A percentile compares a stretch with the other conserved stretches of the same genome.
Conservation (phyloP, 2,329 filamentous ascomycete species). For the Leptographium lundbergii region DNA sequence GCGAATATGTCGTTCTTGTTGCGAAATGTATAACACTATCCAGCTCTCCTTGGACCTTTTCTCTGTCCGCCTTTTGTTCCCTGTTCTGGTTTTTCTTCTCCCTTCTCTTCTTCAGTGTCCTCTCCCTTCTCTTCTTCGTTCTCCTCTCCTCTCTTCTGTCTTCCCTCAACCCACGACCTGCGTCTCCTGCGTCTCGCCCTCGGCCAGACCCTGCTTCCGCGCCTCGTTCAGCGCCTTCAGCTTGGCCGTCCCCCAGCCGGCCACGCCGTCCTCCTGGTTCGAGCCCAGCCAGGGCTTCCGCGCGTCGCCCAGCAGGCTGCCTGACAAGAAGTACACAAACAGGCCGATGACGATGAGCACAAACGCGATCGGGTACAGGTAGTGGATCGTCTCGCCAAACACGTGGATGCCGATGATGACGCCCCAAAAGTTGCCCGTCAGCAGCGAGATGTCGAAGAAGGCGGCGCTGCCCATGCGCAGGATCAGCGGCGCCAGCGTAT, state of each 20-base stretch:
- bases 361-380: conserved; percentile 91
- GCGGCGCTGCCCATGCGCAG: conserved; percentile 83
- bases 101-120: too few relatives aligned
- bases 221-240: conserved; percentile 54
- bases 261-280: conserved; percentile 70
- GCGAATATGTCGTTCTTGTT: too few relatives aligned
- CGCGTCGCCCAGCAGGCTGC: conserved; percentile 70
- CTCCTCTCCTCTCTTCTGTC: background rate
- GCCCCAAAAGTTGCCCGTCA: conserved; percentile 96
- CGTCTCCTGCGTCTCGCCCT: background rate
- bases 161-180: background rate
- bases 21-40: too few relatives aligned
- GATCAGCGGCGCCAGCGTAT: conserved; percentile 73
- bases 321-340: conserved; percentile 75
- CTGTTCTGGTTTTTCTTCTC: too few relatives aligned
- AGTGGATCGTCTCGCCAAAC: conserved; percentile 70
- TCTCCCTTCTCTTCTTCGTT: too few relatives aligned
- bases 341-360: conserved; percentile 81
- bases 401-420: conserved; percentile 83
- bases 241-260: conserved; percentile 77
- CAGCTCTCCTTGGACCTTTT: too few relatives aligned
- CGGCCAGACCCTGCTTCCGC: conserved; percentile 23
- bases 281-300: conserved; percentile 91
- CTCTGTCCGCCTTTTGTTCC: too few relatives aligned
- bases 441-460: conserved; percentile 90